Evolutionary conservation across 768 basidiomycete genomes (phyloP).

Genomic region (Tulasnella sp.): DNA sequence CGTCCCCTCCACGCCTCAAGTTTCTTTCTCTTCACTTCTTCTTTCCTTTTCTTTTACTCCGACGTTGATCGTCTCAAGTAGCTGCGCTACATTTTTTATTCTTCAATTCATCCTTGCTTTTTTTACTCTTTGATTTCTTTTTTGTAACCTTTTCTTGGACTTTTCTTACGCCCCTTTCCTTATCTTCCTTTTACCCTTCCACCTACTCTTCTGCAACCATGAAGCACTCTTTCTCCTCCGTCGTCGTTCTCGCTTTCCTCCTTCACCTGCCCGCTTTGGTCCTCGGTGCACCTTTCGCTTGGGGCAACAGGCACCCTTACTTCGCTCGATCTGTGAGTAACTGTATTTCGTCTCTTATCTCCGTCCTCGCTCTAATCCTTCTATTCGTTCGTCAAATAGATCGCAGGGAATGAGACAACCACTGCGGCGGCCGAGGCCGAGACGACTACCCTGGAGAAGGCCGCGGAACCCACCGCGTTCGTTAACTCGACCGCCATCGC

Average conservation of each 20-base stretch:
- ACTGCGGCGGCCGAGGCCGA: background rate
- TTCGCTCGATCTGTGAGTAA: background rate
- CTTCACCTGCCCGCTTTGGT: background rate
- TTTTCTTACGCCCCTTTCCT: background rate
- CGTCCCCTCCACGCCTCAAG: background rate
- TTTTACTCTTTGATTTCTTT: background rate
- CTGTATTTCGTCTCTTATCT: background rate
- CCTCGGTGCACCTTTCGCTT: background rate
- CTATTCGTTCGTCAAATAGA: background rate
- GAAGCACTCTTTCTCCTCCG: conserved; percentile 1
- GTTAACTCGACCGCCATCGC: background rate
- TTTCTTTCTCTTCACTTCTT: background rate
- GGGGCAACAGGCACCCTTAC: background rate
- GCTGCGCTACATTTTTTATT: background rate
- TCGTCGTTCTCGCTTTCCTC: background rate
- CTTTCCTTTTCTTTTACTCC: background rate
- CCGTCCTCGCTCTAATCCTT: background rate
- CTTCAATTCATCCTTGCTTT: background rate
- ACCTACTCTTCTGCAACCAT: background rate
- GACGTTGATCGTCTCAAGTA: background rate
- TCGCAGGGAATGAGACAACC: background rate
- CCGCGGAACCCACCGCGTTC: background rate
- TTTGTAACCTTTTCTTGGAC: background rate
- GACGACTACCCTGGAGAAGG: background rate
- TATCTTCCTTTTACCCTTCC: background rate